phyloP scores from a whole-genome alignment of 106 monocot genomes.

The Allium sativum region DNA sequence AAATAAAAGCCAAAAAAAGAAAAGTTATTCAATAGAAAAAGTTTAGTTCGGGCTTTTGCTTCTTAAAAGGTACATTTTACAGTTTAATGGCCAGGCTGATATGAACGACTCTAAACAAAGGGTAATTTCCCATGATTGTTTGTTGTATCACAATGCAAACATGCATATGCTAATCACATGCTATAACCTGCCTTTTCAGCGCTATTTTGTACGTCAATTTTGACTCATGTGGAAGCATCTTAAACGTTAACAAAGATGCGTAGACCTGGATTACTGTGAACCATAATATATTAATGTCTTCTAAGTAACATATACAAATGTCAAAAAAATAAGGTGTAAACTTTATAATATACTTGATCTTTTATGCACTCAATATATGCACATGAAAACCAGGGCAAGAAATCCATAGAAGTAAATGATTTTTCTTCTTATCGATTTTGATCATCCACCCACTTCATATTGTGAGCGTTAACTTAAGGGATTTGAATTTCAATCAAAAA shows the following conservation, averaged over 20 bases:
- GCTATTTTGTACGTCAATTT: no score
- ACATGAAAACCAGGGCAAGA: not conserved
- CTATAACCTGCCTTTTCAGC: no score
- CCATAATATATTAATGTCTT: no score
- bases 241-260: no score
- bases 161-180: no score
- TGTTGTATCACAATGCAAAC: not conserved
- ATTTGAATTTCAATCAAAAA: not conserved
- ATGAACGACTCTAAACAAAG: conserved; percentile 3
- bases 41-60: not conserved
- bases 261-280: no score
- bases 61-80: not conserved
- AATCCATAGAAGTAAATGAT: not conserved
- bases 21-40: conserved; percentile 3
- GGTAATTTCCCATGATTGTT: no score
- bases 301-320: not conserved
- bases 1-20: not conserved
- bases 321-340: not conserved
- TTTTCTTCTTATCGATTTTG: conserved; percentile 1
- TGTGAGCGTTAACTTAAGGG: not conserved
- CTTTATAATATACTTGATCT: not conserved
- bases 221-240: no score
- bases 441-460: not conserved
- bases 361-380: not conserved
- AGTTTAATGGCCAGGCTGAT: conserved; percentile 3